Base-by-base conservation (phyloP, 805 yeast genomes). In the Schizosaccharomyces osmophilus region DNA sequence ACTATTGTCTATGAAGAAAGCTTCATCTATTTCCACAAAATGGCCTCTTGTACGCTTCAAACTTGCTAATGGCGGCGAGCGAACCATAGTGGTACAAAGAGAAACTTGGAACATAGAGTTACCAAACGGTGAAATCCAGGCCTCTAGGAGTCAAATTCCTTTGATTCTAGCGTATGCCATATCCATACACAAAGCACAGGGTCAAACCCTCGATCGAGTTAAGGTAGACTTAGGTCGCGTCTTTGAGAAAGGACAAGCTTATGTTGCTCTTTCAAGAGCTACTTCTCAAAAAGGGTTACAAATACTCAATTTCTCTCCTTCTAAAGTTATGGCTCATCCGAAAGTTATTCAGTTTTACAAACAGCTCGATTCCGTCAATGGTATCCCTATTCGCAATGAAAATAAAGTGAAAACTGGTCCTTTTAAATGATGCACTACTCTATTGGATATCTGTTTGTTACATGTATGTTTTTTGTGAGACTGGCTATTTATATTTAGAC, bases 111-210 rank as follows among this genome's bases (percentile, higher is more conserved):
- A 77, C 0, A 75, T 86, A 26, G 90, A 83, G 64, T 94, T 87
- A 70, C 87, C 84, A 61, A 73, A 76, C 29, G 87, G 84, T 24
- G 75, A 75, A 8, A 79, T 83, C 0, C 65, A 87, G 15, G 95
- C 86, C 0, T 76, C 84, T 1, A 75, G 97, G 66, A 75, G 77
- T 0, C 98, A 93, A 68, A 66, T 93, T 1, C 98, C 98, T 0
- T 73, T 93, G 61, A 82, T 90, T 66, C 73, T 89, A n/a, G 95
- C 98, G 0, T 93, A 97, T 97, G 88, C 98, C 0, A 72, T 93
- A 55, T 88, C 97, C 0, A 89, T 93, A 57, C 98, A 93, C 69
- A 90, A 93, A 72, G 82, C 97, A 0, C 98, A 90, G 70, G 98
- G 98, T 0, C 89, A 90, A 71, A 85, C 97, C 0, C 71, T 88